Base-by-base conservation (phyloP, 2,329 filamentous ascomycete genomes). In the Kalmusia sp. region DNA sequence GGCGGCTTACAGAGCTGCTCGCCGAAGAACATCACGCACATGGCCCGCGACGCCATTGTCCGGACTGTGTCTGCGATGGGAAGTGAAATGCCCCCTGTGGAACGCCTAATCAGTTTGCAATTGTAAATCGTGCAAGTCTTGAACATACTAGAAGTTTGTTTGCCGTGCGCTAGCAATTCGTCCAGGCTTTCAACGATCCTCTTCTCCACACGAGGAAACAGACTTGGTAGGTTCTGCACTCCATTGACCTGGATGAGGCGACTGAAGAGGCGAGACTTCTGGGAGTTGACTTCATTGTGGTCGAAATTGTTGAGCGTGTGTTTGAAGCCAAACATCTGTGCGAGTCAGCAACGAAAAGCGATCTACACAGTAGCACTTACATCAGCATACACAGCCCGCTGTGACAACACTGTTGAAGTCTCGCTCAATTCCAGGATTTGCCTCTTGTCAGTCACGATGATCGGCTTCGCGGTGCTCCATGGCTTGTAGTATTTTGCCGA, bases 321-420 rank as follows among this genome's bases (percentile, higher is more conserved):
- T 39, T 61, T 58, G 49, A 63, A 63, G 14, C 60, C 58, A 31
- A 63, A 61, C 47, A 63, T 63, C 59, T 62, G 19, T 9, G 34
- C 25, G 6, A 21, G 41, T 52, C 14, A 47, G 34, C 19, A 19
- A 45, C 15, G 12, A 28, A 14, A 17, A 4, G 9, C 38, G 3
- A 22, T 21, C 12, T 24, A 24, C n/a, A 22, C 9, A 41, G 21
- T 9, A 15, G 12, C 30, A 51, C 43, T 8, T 46, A 58, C 58
- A 57, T 61, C 58, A 11, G 58, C 55, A 38, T 61, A 63, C 15
- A 55, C 58, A 15, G 58, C 60, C 15, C 46, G 40, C 47, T 63
- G 58, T 15, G 60, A 63, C n/a, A 59, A 40, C 15, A 37, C 24
- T 8, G 17, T 43, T 4, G 43, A 37, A 9, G 40, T 52, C 46